Conservation (phyloP, 805 yeast genomes). For the Saturnispora zaruensis region DNA sequence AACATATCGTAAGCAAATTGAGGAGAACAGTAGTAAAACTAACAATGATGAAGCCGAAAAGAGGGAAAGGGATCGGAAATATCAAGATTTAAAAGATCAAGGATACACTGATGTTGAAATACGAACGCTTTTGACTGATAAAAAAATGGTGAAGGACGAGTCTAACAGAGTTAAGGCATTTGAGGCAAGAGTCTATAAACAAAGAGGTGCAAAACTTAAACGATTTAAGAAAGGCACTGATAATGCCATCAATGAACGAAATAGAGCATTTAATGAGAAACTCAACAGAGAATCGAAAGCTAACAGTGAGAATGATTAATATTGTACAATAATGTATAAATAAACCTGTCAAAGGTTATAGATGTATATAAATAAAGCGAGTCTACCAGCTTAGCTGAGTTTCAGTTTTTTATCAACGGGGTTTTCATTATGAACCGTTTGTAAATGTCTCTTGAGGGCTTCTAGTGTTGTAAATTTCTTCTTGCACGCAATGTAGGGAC, state of each 20-base stretch:
- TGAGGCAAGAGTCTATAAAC: conserved; percentile 30
- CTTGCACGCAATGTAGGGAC: conserved; percentile 44
- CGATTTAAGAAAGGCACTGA: conserved; percentile 28
- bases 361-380: neutral
- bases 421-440: conserved; percentile 1
- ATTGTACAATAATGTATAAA: neutral
- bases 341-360: neutral
- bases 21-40: conserved; percentile 16
- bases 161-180: conserved; percentile 29
- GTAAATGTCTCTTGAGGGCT: conserved; percentile 41
- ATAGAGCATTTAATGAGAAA: conserved; percentile 65
- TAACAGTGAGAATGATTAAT: neutral
- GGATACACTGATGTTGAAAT: conserved; percentile 22
- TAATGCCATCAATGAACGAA: conserved; percentile 56
- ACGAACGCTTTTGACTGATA: conserved; percentile 29
- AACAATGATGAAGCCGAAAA: conserved; percentile 22
- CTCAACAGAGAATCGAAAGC: conserved; percentile 35
- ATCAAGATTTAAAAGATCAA: conserved; percentile 16
- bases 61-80: conserved; percentile 29
- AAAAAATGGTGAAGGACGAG: conserved; percentile 26
- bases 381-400: neutral
- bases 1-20: conserved; percentile 48
- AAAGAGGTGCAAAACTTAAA: conserved; percentile 26
- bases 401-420: conserved; percentile 1
- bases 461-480: conserved; percentile 43